phyloP scores from a whole-genome alignment of 352 stramenopile genomes.

The Aphanomyces invadans region DNA sequence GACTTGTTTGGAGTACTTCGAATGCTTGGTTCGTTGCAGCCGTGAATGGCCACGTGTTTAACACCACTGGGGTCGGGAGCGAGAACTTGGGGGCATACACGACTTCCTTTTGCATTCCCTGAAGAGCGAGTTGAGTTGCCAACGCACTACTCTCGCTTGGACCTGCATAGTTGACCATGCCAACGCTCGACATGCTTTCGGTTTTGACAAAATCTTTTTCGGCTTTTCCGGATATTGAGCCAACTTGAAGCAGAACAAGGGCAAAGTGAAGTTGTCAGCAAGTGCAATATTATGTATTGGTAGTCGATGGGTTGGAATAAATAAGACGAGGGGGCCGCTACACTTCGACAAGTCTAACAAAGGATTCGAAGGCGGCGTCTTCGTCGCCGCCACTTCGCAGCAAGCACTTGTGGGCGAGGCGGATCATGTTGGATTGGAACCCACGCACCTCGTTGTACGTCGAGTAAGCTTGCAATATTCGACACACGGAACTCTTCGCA shows the following conservation, averaged over 20 bases:
- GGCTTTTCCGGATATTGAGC: no score
- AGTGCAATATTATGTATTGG: not conserved
- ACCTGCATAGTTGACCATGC: not conserved
- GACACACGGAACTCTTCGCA: slow-evolving; percentile 31
- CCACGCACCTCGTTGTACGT: slow-evolving; percentile 62
- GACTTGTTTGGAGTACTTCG: slow-evolving; percentile 28
- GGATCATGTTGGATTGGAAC: slow-evolving; percentile 50
- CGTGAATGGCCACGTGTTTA: slow-evolving; percentile 82
- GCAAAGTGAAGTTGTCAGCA: not conserved
- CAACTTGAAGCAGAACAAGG: no score
- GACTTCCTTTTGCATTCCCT: not conserved
- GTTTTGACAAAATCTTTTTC: no score
- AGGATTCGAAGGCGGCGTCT: slow-evolving; percentile 49
- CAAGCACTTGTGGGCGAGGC: slow-evolving; percentile 42
- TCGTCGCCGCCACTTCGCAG: slow-evolving; percentile 48
- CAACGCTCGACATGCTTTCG: no score
- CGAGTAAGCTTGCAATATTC: slow-evolving; percentile 57
- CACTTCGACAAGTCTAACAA: slow-evolving; percentile 37
- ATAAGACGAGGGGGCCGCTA: no score
- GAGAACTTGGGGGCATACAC: not conserved
- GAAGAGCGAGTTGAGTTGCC: not conserved
- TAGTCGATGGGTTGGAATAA: not conserved
- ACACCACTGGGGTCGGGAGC: slow-evolving; percentile 36
- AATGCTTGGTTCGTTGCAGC: slow-evolving; percentile 63
- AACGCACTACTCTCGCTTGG: not conserved